phyloP scores from a whole-genome alignment of 805 yeast species.

The Soucietia sequanensis region DNA sequence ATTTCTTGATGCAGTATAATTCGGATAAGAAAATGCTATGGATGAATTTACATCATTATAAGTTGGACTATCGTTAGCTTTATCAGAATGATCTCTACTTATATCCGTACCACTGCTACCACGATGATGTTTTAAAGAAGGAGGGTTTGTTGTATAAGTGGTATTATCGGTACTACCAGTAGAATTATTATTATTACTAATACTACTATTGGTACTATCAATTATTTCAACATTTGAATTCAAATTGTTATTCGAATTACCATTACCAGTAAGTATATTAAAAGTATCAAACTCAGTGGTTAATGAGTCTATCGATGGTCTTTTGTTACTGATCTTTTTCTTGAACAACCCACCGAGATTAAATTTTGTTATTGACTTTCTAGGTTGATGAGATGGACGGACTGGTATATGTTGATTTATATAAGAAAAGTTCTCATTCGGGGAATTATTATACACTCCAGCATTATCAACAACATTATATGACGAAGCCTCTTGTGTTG shows the following conservation, averaged over 20 bases:
- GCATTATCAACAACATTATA: neutral
- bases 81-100: neutral
- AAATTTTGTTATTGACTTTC: slow-evolving; percentile 1
- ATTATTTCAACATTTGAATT: neutral
- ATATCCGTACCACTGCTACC: neutral
- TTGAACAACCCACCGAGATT: slow-evolving; percentile 12
- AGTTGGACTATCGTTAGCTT: neutral
- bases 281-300: neutral
- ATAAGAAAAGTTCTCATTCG: too few species aligned
- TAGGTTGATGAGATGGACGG: neutral
- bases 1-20: neutral
- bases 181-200: neutral
- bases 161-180: neutral
- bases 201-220: too few species aligned
- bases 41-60: neutral
- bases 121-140: neutral
- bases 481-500: neutral
- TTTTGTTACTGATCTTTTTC: slow-evolving; percentile 12
- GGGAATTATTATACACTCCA: neutral
- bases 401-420: too few species aligned
- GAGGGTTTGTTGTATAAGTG: neutral
- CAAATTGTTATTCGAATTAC: neutral
- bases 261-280: neutral
- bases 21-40: neutral
- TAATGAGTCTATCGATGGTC: slow-evolving; percentile 1